Evolutionary conservation across 345 rosid species (phyloP).

Genomic region (Lumnitzera racemosa): DNA sequence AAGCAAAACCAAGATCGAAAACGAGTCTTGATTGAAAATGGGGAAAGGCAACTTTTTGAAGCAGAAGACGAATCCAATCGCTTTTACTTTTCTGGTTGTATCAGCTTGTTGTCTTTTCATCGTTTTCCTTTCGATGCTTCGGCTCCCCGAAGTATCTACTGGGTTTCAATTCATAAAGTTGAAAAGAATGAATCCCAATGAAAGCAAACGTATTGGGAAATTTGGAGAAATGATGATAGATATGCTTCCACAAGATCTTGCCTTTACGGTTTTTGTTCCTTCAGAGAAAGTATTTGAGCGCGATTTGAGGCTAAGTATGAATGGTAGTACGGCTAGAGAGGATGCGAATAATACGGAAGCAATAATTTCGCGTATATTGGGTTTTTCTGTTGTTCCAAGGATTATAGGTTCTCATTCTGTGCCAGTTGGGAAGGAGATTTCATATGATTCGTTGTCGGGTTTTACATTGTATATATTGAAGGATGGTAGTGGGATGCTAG

Average conservation of each 20-base stretch:
- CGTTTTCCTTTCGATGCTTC: constrained; percentile 30
- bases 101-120: constrained; percentile 36
- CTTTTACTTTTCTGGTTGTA: constrained; percentile 32
- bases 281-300: constrained; percentile 49
- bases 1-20: too few relatives aligned
- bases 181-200: constrained; percentile 4
- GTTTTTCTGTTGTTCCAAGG: constrained; percentile 68
- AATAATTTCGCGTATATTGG: constrained; percentile 49
- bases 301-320: constrained; percentile 36
- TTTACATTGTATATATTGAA: constrained; percentile 34
- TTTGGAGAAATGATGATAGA: constrained; percentile 73
- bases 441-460: constrained; percentile 66
- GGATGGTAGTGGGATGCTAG: constrained; percentile 33
- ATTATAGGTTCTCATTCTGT: constrained; percentile 24
- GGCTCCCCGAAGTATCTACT: constrained; percentile 44
- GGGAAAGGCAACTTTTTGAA: constrained; percentile 15
- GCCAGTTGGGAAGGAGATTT: constrained; percentile 22
- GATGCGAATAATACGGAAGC: constrained; percentile 44
- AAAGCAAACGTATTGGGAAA: constrained; percentile 26
- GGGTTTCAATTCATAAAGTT: constrained; percentile 10
- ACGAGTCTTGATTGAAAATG: constrained; percentile 18
- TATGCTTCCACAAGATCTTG: constrained; percentile 73
- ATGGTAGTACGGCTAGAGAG: constrained; percentile 20
- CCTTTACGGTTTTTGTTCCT: constrained; percentile 74
- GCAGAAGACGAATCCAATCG: constrained; percentile 27